Evolutionary conservation across 2,329 filamentous ascomycete species (phyloP).

Genomic region (Capronia americana): DNA sequence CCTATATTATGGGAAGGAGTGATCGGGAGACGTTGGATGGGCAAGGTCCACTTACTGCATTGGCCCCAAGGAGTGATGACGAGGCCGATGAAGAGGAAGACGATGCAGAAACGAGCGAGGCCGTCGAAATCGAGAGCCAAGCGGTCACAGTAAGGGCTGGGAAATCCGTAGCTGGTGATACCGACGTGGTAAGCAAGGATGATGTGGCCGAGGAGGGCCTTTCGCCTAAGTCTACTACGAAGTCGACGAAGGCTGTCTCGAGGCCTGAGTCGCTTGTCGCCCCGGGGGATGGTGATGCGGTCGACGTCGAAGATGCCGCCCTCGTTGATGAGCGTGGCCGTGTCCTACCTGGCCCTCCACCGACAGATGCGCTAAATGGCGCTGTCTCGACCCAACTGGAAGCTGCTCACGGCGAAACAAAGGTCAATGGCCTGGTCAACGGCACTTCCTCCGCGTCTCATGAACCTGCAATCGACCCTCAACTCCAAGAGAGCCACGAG

Average conservation of each 20-base stretch:
- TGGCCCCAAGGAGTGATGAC: slow-evolving; percentile 69
- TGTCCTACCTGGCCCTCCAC: slow-evolving; percentile 39
- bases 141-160: slow-evolving; percentile 21
- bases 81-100: slow-evolving; percentile 66
- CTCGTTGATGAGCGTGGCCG: slow-evolving; percentile 31
- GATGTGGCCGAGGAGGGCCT: slow-evolving; percentile 19
- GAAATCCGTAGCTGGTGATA: slow-evolving; percentile 44
- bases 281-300: slow-evolving; percentile 18
- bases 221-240: slow-evolving; percentile 27
- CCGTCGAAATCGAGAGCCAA: slow-evolving; percentile 36
- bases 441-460: slow-evolving; percentile 20
- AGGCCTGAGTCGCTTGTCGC: slow-evolving; percentile 14
- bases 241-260: slow-evolving; percentile 20
- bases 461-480: not conserved
- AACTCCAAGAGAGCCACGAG: slow-evolving; percentile 2
- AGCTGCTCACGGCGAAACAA: slow-evolving; percentile 19
- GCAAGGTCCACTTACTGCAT: slow-evolving; percentile 76
- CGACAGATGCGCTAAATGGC: slow-evolving; percentile 33
- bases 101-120: slow-evolving; percentile 43
- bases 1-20: slow-evolving; percentile 91
- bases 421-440: slow-evolving; percentile 33
- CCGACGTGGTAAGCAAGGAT: slow-evolving; percentile 5
- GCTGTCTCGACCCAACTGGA: slow-evolving; percentile 15
- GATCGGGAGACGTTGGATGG: slow-evolving; percentile 84
- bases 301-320: slow-evolving; percentile 24